Evolutionary conservation across 2,329 filamentous ascomycete genomes (phyloP).

Genomic region (Botrytis byssoidea): DNA sequence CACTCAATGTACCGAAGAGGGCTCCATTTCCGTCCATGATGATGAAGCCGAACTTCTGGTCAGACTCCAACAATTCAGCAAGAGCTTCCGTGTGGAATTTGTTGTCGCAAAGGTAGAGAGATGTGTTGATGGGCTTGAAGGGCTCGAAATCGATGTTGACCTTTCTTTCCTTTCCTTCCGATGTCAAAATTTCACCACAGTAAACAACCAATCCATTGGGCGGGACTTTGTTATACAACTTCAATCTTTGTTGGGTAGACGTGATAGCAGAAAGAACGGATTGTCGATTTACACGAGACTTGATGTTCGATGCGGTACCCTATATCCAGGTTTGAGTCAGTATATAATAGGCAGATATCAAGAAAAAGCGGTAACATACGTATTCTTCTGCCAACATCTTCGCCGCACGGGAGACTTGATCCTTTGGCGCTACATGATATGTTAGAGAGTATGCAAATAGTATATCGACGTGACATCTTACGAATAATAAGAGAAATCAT

Average conservation of each 20-base stretch:
- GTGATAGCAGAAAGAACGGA: slow-evolving; percentile 98
- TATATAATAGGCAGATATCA: slow-evolving; percentile 21
- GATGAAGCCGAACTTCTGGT: slow-evolving; percentile 99
- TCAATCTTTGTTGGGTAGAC: slow-evolving; percentile 97
- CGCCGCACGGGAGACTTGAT: slow-evolving; percentile 90
- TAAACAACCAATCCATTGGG: slow-evolving; percentile 97
- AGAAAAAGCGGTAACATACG: slow-evolving; percentile 52
- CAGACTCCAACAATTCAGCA: slow-evolving; percentile 94
- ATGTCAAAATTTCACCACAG: slow-evolving; percentile 99
- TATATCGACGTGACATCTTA: slow-evolving; percentile 48
- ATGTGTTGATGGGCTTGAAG: slow-evolving; percentile 99
- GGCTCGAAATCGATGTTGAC: slow-evolving; percentile 99
- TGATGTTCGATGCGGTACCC: slow-evolving; percentile 99
- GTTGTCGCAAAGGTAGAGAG: slow-evolving; percentile 98
- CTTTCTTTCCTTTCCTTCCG: slow-evolving; percentile 97
- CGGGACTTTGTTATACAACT: slow-evolving; percentile 98
- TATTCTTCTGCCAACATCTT: slow-evolving; percentile 99
- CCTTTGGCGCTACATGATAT: slow-evolving; percentile 74
- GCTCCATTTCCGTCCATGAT: slow-evolving; percentile 99
- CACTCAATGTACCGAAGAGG: slow-evolving; percentile 92
- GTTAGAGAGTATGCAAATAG: slow-evolving; percentile 14
- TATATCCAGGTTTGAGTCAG: slow-evolving; percentile 45
- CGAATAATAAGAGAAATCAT: slow-evolving; percentile 99
- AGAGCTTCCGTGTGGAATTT: slow-evolving; percentile 99
- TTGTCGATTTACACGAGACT: slow-evolving; percentile 97